Base-by-base conservation (phyloP, 371 early-diverging fungal genomes). In the Rhizopus microsporus region DNA sequence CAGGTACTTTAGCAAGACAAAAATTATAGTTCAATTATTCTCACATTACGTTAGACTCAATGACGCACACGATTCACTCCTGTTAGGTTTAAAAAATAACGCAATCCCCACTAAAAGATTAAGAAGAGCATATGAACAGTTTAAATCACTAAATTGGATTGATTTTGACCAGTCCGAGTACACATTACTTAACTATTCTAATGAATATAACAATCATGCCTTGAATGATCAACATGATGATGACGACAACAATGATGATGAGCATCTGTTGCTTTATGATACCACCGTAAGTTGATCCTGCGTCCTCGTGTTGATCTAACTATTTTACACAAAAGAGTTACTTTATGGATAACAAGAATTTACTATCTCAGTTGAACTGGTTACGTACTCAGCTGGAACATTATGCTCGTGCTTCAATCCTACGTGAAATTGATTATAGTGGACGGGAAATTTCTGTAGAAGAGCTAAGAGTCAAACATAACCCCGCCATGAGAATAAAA, bases 101-200 rank as follows among this genome's bases (percentile, higher is more conserved):
- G 75, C 71, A 5, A 43, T 60, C 40, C 77, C 72, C 3, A 10
- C 59, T 9, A 29, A 54, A 33, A 49, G 59, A 29, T 35, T 74
- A 44, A 54, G 57, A 3, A 51, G 50, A 29, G 45, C 38, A 39
- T 29, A 49, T 29, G 23, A 45, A 38, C 38, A 59, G 12, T 51
- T 54, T 6, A 46, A 42, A 9, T 9, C 33, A 15, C 47, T 42
- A n/a, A 7, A 35, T 6, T 16, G n/a, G 10, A 17, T 62, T 13
- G 32, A 42, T 1, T 62, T 62, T 48, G 30, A 56, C 15, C 16
- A 30, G 1, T 35, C 39, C 7, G 17, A 56, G 13, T 52, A 48
- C 16, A 60, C 5, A 7, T 8, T 46, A 46, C 5, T 1, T n/a
- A 17, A 46, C 5, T 46, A 46, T 12, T 23, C 23, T 23, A 23